Evolutionary conservation across 129 eudicot species (phyloP).

Genomic region (Flaveria linearis): DNA sequence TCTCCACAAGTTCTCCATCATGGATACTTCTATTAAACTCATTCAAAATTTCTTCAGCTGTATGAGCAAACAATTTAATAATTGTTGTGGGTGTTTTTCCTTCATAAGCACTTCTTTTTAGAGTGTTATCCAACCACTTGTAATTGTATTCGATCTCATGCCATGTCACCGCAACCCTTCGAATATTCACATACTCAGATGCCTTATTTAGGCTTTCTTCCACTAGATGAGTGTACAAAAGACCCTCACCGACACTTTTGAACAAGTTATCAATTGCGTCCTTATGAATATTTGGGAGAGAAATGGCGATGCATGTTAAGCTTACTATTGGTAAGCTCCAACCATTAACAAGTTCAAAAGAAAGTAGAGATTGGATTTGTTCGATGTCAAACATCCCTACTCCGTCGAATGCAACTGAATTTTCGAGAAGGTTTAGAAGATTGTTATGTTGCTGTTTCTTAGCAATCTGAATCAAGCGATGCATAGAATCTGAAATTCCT

Average conservation of each 20-base stretch:
- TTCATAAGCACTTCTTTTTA: neutral
- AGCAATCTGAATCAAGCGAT: neutral
- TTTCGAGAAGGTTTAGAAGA: neutral
- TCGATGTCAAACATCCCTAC: neutral
- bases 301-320: constrained; percentile 15
- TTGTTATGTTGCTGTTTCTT: neutral
- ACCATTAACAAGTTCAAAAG: constrained; percentile 9
- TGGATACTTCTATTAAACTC: neutral
- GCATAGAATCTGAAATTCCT: constrained; percentile 9
- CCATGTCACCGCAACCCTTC: neutral
- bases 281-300: neutral
- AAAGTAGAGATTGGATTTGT: neutral
- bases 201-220: constrained; percentile 2
- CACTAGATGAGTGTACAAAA: constrained; percentile 10
- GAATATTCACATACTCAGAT: constrained; percentile 10
- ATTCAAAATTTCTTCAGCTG: neutral
- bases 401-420: neutral
- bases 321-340: constrained; percentile 21
- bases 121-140: constrained; percentile 12
- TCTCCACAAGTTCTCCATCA: neutral
- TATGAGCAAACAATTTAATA: neutral
- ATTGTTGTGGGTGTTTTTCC: neutral
- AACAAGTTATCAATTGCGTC: neutral
- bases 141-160: neutral
- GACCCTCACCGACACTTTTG: constrained; percentile 23